Evolutionary conservation across 2,329 filamentous ascomycete genomes (phyloP).

Genomic region (Coniella lustricola): DNA sequence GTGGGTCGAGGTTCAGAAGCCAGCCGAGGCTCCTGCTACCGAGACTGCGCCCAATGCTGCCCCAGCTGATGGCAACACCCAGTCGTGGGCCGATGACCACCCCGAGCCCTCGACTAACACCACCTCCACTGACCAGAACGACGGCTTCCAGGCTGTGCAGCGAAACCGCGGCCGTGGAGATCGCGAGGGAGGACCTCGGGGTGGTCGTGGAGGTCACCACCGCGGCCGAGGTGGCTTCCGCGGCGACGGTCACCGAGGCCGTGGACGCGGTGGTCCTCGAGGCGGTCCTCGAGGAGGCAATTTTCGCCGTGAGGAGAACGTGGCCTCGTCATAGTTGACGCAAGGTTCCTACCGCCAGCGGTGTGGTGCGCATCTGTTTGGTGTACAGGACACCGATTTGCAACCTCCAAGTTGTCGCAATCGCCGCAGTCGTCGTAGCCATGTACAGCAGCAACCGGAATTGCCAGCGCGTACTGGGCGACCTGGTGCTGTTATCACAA

Average conservation of each 20-base stretch:
- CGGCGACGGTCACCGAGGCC: constrained; percentile 32
- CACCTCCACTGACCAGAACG: constrained; percentile 35
- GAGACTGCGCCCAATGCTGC: constrained; percentile 58
- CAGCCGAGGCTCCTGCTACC: constrained; percentile 66
- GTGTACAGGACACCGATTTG: neutral
- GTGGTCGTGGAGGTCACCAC: constrained; percentile 35
- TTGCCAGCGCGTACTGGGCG: constrained; percentile 7
- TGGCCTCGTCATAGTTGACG: constrained; percentile 10
- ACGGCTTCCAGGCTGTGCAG: constrained; percentile 68
- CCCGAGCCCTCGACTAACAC: constrained; percentile 41
- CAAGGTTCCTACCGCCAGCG: neutral
- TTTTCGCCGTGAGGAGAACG: constrained; percentile 25
- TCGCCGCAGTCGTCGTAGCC: neutral
- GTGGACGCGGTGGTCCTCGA: constrained; percentile 27
- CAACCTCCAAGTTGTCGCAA: neutral
- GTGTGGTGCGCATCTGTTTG: neutral
- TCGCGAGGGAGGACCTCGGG: constrained; percentile 43
- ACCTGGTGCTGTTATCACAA: neutral
- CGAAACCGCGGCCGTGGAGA: constrained; percentile 51
- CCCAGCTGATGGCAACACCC: constrained; percentile 49
- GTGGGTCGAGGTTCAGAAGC: constrained; percentile 64
- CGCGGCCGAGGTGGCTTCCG: constrained; percentile 47
- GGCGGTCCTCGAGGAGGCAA: constrained; percentile 28
- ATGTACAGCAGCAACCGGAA: constrained; percentile 8
- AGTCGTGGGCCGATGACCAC: constrained; percentile 80